Evolutionary conservation across 169 alveolate species (phyloP).

Genomic region (Babesia gibsoni): DNA sequence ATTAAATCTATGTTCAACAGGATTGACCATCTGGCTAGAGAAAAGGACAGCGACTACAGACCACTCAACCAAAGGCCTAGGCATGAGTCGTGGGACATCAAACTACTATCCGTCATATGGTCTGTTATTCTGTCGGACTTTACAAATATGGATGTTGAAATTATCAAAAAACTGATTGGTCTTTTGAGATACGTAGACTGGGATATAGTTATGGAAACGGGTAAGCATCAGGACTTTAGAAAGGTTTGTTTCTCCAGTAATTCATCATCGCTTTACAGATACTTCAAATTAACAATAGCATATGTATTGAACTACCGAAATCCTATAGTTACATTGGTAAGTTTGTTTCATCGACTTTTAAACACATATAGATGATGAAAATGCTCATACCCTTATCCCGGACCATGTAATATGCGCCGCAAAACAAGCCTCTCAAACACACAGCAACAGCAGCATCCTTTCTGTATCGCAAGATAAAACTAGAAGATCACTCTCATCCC

Average conservation of each 20-base stretch:
- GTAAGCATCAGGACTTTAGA: conserved; percentile 30
- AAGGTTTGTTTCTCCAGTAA: background rate
- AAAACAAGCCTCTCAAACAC: background rate
- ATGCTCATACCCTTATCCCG: conserved; percentile 16
- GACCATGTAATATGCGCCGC: conserved; percentile 19
- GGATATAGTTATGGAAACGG: conserved; percentile 3
- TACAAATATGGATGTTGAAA: background rate
- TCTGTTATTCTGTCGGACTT: conserved; percentile 24
- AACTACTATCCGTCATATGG: conserved; percentile 30
- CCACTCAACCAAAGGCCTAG: too few species aligned
- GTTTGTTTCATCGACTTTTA: background rate
- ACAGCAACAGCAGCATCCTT: background rate
- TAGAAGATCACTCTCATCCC: conserved; percentile 19
- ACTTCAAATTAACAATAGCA: conserved; percentile 8
- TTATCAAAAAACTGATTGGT: background rate
- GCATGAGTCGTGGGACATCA: conserved; percentile 11
- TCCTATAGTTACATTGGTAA: background rate
- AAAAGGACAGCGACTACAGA: background rate
- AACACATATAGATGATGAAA: background rate
- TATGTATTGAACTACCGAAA: background rate
- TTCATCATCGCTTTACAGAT: background rate
- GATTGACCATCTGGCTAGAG: background rate
- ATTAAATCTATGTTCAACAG: background rate
- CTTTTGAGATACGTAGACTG: conserved; percentile 22
- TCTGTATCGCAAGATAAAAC: conserved; percentile 58